Evolutionary conservation across 1,139 yeast species (phyloP), one percentile per base, ranked within the genome.

Genomic region (Yamadazyma triangularis): DNA sequence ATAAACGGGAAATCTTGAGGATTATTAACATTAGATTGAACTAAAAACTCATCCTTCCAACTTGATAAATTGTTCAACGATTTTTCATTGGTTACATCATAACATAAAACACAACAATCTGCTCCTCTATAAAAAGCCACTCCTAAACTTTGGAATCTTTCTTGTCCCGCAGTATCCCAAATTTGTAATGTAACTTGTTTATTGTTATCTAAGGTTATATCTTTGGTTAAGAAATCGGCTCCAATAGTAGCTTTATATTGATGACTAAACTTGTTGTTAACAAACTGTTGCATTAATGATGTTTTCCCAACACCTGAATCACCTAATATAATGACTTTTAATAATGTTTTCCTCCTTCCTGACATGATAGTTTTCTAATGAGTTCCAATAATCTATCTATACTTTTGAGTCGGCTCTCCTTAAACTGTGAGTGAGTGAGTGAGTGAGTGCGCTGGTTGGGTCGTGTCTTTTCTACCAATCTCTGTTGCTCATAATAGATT

Each of bases 151-250:
- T 91, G 98, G 68, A 91, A 91, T 45, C 98, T 70, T 60, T 91
- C 98, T 65, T 91, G 98, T 19, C 98, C 98, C 3, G 98, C 98
- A 26, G 98, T 91, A 55, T 91, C 98, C 98, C 98, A 91, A 34
- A 91, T 79, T 68, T 91, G 96, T 70, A 84, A 72, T 18, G 88
- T 79, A 9, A 82, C 89, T 42, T 75, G 73, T 46, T 83, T 77
- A 43, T 61, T 61, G 53, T 81, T 91, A 56, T 91, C 97, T 36
- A 91, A 74, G 15, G 72, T 65, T 36, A 91, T 77, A 51, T 91
- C 97, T 56, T 89, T 89, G 26, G 97, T 91, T 41, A 89, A 70
- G 53, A 91, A 91, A 57, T 91, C 98, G 4, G 97, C 98, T 6
- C 98, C 98, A 45, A 91, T 91, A 13, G 98, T 91, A 18, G 98